phyloP scores from a whole-genome alignment of 2,329 filamentous ascomycete genomes.

The Fusarium devonianum region DNA sequence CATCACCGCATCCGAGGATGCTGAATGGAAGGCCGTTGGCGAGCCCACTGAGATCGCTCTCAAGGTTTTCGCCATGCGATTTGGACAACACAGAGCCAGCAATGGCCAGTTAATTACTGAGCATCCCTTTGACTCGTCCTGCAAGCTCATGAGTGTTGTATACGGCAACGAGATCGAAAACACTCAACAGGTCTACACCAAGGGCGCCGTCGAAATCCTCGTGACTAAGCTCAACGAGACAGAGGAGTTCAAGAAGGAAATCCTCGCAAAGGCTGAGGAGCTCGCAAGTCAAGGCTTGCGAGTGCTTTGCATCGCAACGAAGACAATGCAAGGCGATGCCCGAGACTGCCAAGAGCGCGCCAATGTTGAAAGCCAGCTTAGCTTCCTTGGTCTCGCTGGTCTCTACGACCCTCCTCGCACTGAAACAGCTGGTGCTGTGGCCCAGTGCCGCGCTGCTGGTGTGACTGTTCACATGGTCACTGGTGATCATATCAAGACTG shows the following conservation, averaged over 20 bases:
- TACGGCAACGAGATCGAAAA: conserved; percentile 53
- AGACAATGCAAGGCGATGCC: conserved; percentile 48
- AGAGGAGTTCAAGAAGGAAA: conserved; percentile 54
- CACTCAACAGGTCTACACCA: conserved; percentile 58
- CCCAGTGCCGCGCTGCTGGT: conserved; percentile 65
- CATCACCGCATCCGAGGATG: conserved; percentile 53
- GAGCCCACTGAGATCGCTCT: conserved; percentile 78
- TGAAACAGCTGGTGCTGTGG: conserved; percentile 69
- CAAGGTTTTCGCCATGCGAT: conserved; percentile 75
- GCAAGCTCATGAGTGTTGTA: conserved; percentile 79
- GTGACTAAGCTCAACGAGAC: conserved; percentile 59
- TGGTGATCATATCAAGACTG: conserved; percentile 73
- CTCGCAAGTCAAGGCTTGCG: conserved; percentile 71
- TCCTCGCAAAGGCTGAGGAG: conserved; percentile 59
- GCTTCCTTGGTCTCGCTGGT: conserved; percentile 74
- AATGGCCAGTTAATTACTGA: conserved; percentile 63
- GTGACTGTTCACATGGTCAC: conserved; percentile 75
- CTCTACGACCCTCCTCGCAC: conserved; percentile 75
- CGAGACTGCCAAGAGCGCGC: conserved; percentile 57
- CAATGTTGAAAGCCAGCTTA: conserved; percentile 63
- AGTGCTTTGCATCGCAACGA: conserved; percentile 70
- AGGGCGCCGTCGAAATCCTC: conserved; percentile 66
- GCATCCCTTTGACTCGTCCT: conserved; percentile 75
- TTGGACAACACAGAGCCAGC: conserved; percentile 60
- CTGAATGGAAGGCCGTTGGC: conserved; percentile 66